Percentiles rank a stretch among this genome's conserved stretches.
These are phyloP conservation scores for Filosporella fistucella DNA, from an alignment of 495 filamentous ascomycete genomes.

Conservation along the genomic window DNA sequence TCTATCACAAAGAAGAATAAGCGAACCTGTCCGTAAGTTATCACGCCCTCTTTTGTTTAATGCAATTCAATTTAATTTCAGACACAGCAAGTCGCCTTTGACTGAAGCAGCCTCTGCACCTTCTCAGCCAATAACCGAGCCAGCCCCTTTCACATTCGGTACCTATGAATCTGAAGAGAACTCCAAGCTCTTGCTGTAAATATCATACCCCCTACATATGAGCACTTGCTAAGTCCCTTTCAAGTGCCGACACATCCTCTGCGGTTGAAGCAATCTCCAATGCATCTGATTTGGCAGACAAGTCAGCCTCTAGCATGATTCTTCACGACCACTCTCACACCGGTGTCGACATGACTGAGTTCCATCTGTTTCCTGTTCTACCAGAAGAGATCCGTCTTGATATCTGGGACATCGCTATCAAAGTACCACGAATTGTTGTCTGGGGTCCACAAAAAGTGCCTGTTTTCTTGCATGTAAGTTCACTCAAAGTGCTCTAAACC, in stretches of 20 bases:
- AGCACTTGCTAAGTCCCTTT: background rate
- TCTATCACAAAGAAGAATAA: no score
- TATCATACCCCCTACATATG: background rate
- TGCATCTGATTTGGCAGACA: background rate
- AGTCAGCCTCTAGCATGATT: background rate
- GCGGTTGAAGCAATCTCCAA: background rate
- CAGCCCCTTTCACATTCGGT: no score
- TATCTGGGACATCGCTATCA: background rate
- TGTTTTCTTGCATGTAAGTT: background rate
- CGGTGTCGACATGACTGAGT: background rate
- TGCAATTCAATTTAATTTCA: no score
- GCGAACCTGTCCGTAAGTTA: no score
- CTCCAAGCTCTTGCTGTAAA: background rate
- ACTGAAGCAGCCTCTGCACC: no score
- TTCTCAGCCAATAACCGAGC: no score
- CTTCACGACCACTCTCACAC: background rate
- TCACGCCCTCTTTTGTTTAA: no score
- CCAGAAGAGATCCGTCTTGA: background rate
- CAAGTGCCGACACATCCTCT: background rate
- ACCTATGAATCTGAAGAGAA: no score
- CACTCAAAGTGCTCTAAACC: no score
- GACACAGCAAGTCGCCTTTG: no score
- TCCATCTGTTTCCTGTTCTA: background rate
- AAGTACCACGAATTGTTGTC: background rate
- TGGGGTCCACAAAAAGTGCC: background rate